These are phyloP conservation scores for Solanum medicagineum DNA, from an alignment of 257 asterid species.

Conservation along the genomic window DNA sequence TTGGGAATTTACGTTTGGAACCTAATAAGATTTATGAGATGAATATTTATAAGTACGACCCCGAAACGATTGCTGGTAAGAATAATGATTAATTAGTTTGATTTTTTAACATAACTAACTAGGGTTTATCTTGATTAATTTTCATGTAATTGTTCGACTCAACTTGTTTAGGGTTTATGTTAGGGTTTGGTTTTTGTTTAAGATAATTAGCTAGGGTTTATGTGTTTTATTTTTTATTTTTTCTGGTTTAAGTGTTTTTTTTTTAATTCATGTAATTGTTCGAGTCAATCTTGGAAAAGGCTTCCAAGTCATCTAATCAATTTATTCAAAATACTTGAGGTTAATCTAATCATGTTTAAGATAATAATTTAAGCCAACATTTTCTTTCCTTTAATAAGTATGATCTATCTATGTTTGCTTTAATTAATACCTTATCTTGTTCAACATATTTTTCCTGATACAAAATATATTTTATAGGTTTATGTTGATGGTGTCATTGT, in stretches of 20 bases:
- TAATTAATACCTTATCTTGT: not conserved
- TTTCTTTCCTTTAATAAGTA: not conserved
- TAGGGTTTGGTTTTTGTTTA: not conserved
- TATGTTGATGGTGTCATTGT: not conserved
- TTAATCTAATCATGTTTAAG: not conserved
- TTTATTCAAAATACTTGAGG: not conserved
- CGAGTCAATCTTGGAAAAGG: not conserved
- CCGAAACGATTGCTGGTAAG: not conserved
- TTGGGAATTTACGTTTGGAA: not conserved
- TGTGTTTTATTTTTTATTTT: not conserved
- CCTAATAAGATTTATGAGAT: conserved; percentile 2
- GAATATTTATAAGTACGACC: conserved; percentile 8
- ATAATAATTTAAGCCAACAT: not conserved
- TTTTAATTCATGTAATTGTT: not conserved
- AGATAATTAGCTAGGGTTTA: not conserved
- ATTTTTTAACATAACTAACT: not conserved
- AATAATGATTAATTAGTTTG: not conserved
- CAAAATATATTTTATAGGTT: too few relatives aligned
- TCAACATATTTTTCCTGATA: not conserved
- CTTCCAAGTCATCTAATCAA: not conserved
- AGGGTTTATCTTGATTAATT: not conserved
- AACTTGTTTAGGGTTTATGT: not conserved
- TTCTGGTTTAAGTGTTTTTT: not conserved
- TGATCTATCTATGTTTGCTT: not conserved
- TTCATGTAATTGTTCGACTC: not conserved